Evolutionary conservation across 352 stramenopile genomes (phyloP), one percentile per base, ranked within the genome.

Genomic region (Phytopythium boreale): DNA sequence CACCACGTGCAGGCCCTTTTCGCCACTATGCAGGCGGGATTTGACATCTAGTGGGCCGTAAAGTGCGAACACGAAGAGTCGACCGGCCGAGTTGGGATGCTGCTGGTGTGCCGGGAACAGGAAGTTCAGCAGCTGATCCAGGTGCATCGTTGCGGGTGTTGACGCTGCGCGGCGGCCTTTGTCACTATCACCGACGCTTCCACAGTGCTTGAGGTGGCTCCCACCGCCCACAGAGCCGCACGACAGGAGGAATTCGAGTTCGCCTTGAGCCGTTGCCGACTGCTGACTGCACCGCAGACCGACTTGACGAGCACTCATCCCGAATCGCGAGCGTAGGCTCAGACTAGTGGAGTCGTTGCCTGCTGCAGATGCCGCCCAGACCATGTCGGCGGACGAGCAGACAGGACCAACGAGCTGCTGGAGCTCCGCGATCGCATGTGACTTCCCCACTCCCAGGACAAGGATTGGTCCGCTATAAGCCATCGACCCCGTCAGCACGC

Each of bases 1-100:
- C 56, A 97, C 75, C 19, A 91, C 73, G 63, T 93, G 82, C 20
- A 76, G 46, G 0, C 84, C 82, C 26, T 80, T 79, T 29, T 89
- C 77, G 14, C 84, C 88, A 14, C 79, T 79, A 2, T 73, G 76
- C 9, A 94, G 69, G n/a, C 74, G 72, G 19, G 79, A 75, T 26
- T 86, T 71, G 24, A 46, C 58, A 63, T 92, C 82, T 36, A 95
- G 72, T 9, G 88, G 88, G 9, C 86, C 88, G 59, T 96, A 96
- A 12, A 93, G 66, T 2, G 70, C 83, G 63, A 95, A 94, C 14
- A 92, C 88, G 59, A 93, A 91, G 10, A 96, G 65, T 9, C 88
- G 68, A 19, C 88, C 88, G 0, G 80, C 85, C 14, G 86, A 93
- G 46, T 90, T 86, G 10, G 88, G 75, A 63, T 96, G 88, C 49